These are phyloP conservation scores for Phaeomoniella chlamydospora DNA, from an alignment of 2,329 filamentous ascomycete species.

Conservation along the genomic window DNA sequence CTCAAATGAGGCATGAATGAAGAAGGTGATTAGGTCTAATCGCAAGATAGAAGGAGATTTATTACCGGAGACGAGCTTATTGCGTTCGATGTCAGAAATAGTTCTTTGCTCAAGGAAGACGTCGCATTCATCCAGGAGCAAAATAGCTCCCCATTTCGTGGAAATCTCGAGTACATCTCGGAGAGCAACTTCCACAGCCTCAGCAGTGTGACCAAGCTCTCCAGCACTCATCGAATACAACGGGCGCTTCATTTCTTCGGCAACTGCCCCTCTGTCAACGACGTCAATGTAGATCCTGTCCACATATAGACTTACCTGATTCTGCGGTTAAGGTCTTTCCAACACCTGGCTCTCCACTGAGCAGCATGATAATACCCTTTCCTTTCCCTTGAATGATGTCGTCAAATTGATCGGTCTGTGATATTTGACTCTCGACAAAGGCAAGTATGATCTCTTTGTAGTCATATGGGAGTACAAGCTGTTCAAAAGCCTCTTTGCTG, in stretches of 20 bases:
- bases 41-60: too few species aligned
- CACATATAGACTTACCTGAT: conserved; percentile 2
- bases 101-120: conserved; percentile 14
- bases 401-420: conserved; percentile 10
- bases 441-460: conserved; percentile 15
- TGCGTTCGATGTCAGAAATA: conserved; percentile 6
- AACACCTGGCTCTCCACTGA: conserved; percentile 12
- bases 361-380: conserved; percentile 10
- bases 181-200: background rate
- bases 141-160: conserved; percentile 6
- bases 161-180: background rate
- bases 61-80: conserved; percentile 12
- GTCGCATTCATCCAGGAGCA: conserved; percentile 19
- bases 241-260: conserved; percentile 1
- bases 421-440: conserved; percentile 13
- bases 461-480: conserved; percentile 13
- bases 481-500: conserved; percentile 16
- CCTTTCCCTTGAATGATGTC: conserved; percentile 19
- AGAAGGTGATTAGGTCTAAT: too few species aligned
- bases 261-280: too few species aligned
- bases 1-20: too few species aligned
- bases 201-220: background rate
- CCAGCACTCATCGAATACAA: conserved; percentile 1
- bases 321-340: conserved; percentile 15
- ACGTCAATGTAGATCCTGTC: too few species aligned